Percentiles rank a stretch among this genome's conserved stretches.
These are phyloP conservation scores for Malus sieversii DNA, from an alignment of 306 rosid species.

Conservation along the genomic window DNA sequence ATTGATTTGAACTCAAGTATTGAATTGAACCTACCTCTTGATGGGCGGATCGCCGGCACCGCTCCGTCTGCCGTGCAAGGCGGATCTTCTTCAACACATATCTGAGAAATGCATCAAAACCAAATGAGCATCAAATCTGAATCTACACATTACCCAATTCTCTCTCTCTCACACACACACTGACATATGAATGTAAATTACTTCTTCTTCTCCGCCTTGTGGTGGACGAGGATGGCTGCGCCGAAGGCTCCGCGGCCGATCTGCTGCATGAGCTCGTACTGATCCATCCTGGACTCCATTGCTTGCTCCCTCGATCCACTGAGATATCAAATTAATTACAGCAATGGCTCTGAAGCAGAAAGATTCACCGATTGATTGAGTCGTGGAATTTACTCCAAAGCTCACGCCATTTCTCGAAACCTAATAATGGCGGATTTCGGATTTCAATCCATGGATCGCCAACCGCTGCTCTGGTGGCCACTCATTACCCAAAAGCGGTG, in stretches of 20 bases:
- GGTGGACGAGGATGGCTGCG: slow-evolving; percentile 92
- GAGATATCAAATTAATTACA: neutral
- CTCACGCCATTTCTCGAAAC: neutral
- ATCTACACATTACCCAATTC: slow-evolving; percentile 3
- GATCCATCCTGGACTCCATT: slow-evolving; percentile 98
- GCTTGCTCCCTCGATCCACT: slow-evolving; percentile 17
- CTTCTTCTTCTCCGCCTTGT: slow-evolving; percentile 91
- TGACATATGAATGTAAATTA: neutral
- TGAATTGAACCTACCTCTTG: slow-evolving; percentile 63
- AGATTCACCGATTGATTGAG: neutral
- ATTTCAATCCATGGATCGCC: neutral
- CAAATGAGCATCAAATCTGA: neutral
- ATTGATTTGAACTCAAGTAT: neutral
- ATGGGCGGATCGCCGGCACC: slow-evolving; percentile 98
- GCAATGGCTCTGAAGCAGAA: neutral
- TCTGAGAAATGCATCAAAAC: slow-evolving; percentile 33
- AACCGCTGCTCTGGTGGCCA: neutral
- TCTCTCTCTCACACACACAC: neutral
- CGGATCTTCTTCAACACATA: slow-evolving; percentile 98
- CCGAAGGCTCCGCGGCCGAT: slow-evolving; percentile 99
- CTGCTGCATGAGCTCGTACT: slow-evolving; percentile 99
- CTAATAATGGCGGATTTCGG: neutral
- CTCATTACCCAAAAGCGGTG: neutral
- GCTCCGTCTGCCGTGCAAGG: slow-evolving; percentile 95
- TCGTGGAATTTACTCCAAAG: neutral